Conservation (phyloP, 1,284 basidiomycete genomes). For the Trichosporon asahii region DNA sequence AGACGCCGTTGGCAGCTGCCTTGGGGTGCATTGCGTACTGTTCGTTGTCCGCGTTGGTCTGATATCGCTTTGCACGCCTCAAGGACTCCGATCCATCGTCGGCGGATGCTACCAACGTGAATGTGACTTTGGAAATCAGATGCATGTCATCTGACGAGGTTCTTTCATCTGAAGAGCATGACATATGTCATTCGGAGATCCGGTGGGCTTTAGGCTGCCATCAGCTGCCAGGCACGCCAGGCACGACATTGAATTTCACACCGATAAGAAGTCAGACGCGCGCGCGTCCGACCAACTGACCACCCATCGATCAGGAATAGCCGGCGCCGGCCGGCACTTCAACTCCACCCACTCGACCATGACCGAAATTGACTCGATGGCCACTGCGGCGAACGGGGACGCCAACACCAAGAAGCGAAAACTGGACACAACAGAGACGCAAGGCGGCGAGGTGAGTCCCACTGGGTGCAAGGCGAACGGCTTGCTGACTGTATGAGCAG, state of each 20-base stretch:
- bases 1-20: no score
- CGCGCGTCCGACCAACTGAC: neutral
- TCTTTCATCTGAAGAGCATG: neutral
- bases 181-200: neutral
- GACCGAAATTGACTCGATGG: neutral
- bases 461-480: neutral
- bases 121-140: neutral
- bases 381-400: neutral
- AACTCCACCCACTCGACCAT: slow-evolving; percentile 4
- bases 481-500: neutral
- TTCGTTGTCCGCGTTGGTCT: no score
- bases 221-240: neutral
- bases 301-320: neutral
- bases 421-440: neutral
- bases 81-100: no score
- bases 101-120: neutral
- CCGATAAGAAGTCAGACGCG: slow-evolving; percentile 3
- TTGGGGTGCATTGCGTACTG: no score
- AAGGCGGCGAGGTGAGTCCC: neutral
- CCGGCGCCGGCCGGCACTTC: neutral
- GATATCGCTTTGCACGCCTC: no score
- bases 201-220: neutral
- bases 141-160: neutral
- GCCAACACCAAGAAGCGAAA: neutral
- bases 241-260: slow-evolving; percentile 2